Evolutionary conservation across 768 basidiomycete species (phyloP).

Genomic region (Mycena latifolia): DNA sequence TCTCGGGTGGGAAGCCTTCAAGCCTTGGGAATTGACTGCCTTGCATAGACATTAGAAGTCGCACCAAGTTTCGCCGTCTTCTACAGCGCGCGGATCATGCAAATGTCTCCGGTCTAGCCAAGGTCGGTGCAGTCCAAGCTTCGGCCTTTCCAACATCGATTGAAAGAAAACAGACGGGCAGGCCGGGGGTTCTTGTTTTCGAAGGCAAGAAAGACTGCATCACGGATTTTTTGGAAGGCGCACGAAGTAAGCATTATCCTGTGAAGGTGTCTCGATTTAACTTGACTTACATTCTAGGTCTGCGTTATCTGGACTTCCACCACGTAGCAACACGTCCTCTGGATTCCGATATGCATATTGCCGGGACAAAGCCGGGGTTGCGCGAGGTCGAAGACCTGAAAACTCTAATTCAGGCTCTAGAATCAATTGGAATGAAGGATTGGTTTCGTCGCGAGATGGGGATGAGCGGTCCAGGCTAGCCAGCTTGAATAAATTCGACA

Average conservation of each 20-base stretch:
- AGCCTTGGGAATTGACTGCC: not conserved
- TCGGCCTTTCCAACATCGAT: not conserved
- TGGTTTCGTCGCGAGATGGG: slow-evolving; percentile 54
- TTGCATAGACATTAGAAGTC: slow-evolving; percentile 40
- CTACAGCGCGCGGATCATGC: slow-evolving; percentile 52
- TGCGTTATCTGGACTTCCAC: slow-evolving; percentile 59
- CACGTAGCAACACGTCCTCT: slow-evolving; percentile 53
- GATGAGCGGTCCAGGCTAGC: slow-evolving; percentile 40
- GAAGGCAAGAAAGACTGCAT: slow-evolving; percentile 51
- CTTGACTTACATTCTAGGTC: slow-evolving; percentile 39
- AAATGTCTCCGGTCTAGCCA: slow-evolving; percentile 55
- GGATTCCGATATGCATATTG: slow-evolving; percentile 35
- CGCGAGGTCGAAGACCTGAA: slow-evolving; percentile 53
- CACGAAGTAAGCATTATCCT: slow-evolving; percentile 45
- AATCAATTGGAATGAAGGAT: slow-evolving; percentile 48
- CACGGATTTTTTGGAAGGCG: slow-evolving; percentile 52
- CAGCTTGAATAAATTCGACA: not conserved
- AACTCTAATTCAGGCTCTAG: slow-evolving; percentile 46
- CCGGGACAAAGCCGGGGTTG: slow-evolving; percentile 46
- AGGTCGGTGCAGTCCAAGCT: slow-evolving; percentile 39
- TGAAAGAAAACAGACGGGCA: slow-evolving; percentile 48
- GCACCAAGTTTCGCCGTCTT: slow-evolving; percentile 55
- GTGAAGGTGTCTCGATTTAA: not conserved
- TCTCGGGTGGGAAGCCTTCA: too few species aligned
- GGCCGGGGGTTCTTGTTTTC: slow-evolving; percentile 58